Evolutionary conservation across 2,329 filamentous ascomycete genomes (phyloP), one percentile per base, ranked within the genome.

Genomic region (Lomentospora prolificans): DNA sequence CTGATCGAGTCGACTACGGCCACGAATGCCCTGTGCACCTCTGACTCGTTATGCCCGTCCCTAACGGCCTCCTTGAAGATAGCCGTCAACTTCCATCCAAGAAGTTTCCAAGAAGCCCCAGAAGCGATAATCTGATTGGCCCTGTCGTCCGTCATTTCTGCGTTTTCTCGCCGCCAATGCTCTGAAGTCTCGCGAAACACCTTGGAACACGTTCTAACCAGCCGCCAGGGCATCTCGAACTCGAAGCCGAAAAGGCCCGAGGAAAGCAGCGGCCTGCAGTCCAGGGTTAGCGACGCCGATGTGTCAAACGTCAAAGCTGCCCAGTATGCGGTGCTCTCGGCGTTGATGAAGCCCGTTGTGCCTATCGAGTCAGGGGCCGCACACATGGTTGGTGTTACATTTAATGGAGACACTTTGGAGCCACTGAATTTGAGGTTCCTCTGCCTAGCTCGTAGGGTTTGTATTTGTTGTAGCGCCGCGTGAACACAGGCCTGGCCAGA

Each of bases 271-370:
- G 71, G 66, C 6, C 69, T 64, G 6, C 67, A 69, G 27, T 72
- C 72, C n/a, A 73, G 63, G 0, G 69, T 72, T 3, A 74, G 55
- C 1, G 71, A 72, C 0, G 67, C 67, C 0, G 70, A 72, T 0
- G 71, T 74, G 36, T 74, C 71, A 28, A 72, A 73, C 0, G 68
- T 71, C 6, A 74, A 55, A 2, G 71, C 71, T 0, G 69, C 69
- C 71, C 71, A 74, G 56, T 72, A 73, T 0, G 66, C 68, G 9
- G 65, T 69, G 54, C 66, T 72, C 58, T 74, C 71, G 1, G 67
- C 62, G 4, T 63, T 64, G 6, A 74, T 64, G 41, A 71, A 72
- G 19, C 64, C 63, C 0, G 64, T 62, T 1, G 65, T 66, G 7
- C 60, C 60, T 2, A 68, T 62, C 0, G 65, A 63, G 22, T 63